Percentiles rank a stretch among this genome's conserved stretches.
These are phyloP conservation scores for Sanghuangporus baumii DNA, from an alignment of 1,284 basidiomycete species.

Conservation along the genomic window DNA sequence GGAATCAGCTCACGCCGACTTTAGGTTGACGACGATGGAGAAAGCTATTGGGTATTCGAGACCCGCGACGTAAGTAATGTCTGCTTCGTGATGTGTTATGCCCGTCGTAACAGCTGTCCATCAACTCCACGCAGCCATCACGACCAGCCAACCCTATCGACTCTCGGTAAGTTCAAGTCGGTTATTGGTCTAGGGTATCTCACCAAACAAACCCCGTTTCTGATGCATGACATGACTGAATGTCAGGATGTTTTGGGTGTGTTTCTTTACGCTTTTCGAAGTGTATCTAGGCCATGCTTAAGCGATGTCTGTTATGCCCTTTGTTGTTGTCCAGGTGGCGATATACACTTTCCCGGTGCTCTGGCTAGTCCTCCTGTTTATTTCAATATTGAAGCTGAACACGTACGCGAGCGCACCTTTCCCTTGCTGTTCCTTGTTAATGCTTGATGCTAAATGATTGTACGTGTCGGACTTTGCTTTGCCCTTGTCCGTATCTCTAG, in stretches of 20 bases:
- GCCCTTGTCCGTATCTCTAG: conserved; percentile 31
- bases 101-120: conserved; percentile 12
- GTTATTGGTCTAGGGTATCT: background rate
- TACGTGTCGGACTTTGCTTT: background rate
- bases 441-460: background rate
- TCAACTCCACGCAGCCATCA: conserved; percentile 57
- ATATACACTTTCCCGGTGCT: conserved; percentile 86
- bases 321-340: conserved; percentile 52
- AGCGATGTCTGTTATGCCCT: background rate
- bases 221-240: background rate
- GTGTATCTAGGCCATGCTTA: background rate
- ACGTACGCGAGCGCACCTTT: conserved; percentile 44
- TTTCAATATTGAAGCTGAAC: conserved; percentile 84
- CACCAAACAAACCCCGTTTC: background rate
- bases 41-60: conserved; percentile 95
- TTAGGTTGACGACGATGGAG: conserved; percentile 89
- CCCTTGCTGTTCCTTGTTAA: conserved; percentile 1
- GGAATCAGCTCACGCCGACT: conserved; percentile 15
- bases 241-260: conserved; percentile 86
- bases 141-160: conserved; percentile 87
- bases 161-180: conserved; percentile 57
- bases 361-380: conserved; percentile 81
- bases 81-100: background rate
- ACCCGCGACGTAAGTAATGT: conserved; percentile 73
- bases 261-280: conserved; percentile 20